phyloP scores from a whole-genome alignment of 139 green algal species.

The Chlamydomonas sp. region DNA sequence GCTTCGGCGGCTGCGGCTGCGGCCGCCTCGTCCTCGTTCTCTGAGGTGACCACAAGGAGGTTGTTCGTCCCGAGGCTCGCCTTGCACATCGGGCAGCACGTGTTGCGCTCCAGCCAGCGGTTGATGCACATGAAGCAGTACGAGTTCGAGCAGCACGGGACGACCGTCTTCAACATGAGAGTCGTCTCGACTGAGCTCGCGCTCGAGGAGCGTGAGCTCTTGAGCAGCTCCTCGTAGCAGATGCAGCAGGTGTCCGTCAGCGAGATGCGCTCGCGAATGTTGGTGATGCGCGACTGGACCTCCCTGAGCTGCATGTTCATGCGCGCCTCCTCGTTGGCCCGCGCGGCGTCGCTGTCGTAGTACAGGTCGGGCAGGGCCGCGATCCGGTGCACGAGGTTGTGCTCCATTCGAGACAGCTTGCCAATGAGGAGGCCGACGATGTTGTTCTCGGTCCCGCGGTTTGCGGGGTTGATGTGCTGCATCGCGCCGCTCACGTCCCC shows the following conservation, averaged over 20 bases:
- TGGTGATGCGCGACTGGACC: background rate
- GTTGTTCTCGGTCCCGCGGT: background rate
- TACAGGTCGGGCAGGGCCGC: background rate
- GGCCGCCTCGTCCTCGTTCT: background rate
- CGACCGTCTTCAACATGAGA: background rate
- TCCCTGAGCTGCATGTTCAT: background rate
- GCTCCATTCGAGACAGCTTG: background rate
- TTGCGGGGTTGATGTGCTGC: background rate
- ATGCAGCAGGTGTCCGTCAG: too few relatives aligned
- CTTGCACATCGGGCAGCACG: constrained; percentile 6
- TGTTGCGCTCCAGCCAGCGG: background rate
- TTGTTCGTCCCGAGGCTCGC: background rate
- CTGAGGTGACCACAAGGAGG: background rate
- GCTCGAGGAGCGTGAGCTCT: too few relatives aligned
- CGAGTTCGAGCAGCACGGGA: constrained; percentile 11
- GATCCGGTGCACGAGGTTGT: background rate
- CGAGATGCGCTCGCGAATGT: background rate
- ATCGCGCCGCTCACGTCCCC: background rate
- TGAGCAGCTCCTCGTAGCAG: too few relatives aligned
- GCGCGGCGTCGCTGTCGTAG: background rate
- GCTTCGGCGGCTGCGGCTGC: too few relatives aligned
- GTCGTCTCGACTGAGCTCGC: too few relatives aligned
- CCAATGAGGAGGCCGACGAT: background rate
- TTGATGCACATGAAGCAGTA: constrained; percentile 16
- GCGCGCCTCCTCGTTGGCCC: background rate